Percentiles rank a stretch among this genome's conserved stretches.
phyloP scores from a whole-genome alignment of 345 rosid genomes.

The Syzygium aromaticum region DNA sequence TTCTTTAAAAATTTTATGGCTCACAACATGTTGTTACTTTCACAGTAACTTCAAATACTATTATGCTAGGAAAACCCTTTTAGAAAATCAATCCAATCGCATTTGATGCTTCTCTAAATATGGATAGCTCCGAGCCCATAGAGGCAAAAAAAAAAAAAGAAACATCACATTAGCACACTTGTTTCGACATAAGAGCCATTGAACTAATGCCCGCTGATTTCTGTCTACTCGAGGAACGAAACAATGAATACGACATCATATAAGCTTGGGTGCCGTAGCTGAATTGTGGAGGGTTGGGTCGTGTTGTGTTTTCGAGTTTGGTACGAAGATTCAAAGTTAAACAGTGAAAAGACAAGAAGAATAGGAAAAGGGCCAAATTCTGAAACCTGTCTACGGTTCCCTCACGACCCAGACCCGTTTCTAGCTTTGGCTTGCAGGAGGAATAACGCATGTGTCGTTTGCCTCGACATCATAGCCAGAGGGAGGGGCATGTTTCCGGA shows the following conservation, averaged over 20 bases:
- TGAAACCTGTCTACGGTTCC: background rate
- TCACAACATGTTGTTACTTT: too few relatives aligned
- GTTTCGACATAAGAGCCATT: background rate
- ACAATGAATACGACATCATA: background rate
- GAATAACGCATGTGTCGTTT: background rate
- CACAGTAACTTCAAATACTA: too few relatives aligned
- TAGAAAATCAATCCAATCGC: background rate
- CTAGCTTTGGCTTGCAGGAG: background rate
- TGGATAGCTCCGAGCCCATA: background rate
- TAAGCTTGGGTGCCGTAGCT: background rate
- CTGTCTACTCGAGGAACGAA: background rate
- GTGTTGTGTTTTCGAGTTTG: background rate
- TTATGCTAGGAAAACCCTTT: background rate
- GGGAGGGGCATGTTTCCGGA: background rate
- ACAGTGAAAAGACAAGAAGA: constrained; percentile 16
- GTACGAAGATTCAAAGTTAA: constrained; percentile 40
- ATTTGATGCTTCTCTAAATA: background rate
- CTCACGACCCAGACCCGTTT: background rate
- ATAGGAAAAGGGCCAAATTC: background rate
- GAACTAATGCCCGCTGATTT: background rate
- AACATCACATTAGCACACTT: background rate
- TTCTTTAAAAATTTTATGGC: too few relatives aligned
- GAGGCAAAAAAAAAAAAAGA: background rate
- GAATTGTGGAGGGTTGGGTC: background rate
- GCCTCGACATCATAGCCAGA: background rate